These are phyloP conservation scores for Leptomonas seymouri DNA, from an alignment of 208 protist species.

Conservation along the genomic window DNA sequence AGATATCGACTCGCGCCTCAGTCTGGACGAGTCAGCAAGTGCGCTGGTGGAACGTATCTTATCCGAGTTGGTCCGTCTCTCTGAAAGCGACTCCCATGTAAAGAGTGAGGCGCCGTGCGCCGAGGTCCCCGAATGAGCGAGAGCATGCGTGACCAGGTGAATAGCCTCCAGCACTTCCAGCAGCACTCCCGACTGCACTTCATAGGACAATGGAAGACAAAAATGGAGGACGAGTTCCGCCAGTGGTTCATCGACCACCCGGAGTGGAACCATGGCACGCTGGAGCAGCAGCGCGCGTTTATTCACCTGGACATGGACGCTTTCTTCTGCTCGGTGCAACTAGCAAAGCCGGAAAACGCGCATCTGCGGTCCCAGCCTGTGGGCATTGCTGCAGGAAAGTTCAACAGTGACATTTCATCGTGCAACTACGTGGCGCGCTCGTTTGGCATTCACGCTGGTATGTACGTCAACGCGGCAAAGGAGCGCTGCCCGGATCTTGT, in stretches of 20 bases:
- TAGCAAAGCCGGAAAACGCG: constrained; percentile 83
- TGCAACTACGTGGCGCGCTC: constrained; percentile 93
- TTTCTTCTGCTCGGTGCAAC: constrained; percentile 94
- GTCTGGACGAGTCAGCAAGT: constrained; percentile 41
- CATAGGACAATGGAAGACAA: constrained; percentile 93
- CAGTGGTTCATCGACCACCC: constrained; percentile 64
- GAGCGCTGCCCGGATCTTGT: constrained; percentile 88
- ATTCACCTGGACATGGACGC: constrained; percentile 95
- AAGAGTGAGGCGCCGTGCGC: background rate
- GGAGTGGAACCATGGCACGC: constrained; percentile 68
- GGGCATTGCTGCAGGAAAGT: constrained; percentile 82
- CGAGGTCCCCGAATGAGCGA: constrained; percentile 8
- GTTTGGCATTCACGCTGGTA: constrained; percentile 87
- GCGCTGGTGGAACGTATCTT: constrained; percentile 37
- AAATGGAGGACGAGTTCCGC: constrained; percentile 69
- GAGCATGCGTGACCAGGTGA: constrained; percentile 54
- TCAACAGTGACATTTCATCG: constrained; percentile 92
- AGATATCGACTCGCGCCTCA: constrained; percentile 47
- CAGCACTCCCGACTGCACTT: constrained; percentile 93
- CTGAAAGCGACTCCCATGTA: background rate
- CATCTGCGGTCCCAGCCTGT: constrained; percentile 78
- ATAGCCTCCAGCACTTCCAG: constrained; percentile 88
- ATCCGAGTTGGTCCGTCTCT: constrained; percentile 27
- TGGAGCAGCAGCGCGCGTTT: constrained; percentile 64
- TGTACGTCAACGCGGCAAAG: constrained; percentile 90